phyloP scores from a whole-genome alignment of 495 filamentous ascomycete genomes.

The Penicillium crystallinum region DNA sequence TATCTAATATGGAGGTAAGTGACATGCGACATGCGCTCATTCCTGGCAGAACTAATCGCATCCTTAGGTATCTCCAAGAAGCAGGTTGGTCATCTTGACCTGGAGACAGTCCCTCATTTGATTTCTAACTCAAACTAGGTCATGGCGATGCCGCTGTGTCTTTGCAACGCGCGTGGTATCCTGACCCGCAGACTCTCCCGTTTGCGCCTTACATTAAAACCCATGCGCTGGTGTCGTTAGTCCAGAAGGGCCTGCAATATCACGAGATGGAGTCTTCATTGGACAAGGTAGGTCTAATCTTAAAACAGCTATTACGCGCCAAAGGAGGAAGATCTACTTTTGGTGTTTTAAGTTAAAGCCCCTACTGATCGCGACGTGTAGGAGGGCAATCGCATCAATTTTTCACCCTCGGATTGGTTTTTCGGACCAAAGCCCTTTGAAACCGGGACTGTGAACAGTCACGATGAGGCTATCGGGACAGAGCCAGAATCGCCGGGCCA shows the following conservation, averaged over 20 bases:
- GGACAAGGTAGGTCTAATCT: conserved; percentile 47
- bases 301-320: not conserved
- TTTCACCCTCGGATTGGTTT: conserved; percentile 41
- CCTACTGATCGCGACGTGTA: conserved; percentile 20
- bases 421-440: conserved; percentile 48
- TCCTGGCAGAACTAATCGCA: conserved; percentile 25
- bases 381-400: conserved; percentile 39
- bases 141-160: conserved; percentile 68
- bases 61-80: conserved; percentile 76
- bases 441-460: conserved; percentile 24
- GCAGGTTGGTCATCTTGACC: conserved; percentile 59
- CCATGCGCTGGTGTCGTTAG: conserved; percentile 66
- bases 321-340: not conserved
- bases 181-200: conserved; percentile 65
- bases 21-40: conserved; percentile 1
- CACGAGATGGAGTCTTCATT: conserved; percentile 61
- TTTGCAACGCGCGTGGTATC: conserved; percentile 77
- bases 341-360: not conserved
- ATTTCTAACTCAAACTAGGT: conserved; percentile 27
- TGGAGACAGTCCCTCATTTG: conserved; percentile 6
- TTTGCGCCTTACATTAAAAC: conserved; percentile 72
- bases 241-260: conserved; percentile 75
- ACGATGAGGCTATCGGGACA: conserved; percentile 23
- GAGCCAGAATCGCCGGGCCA: conserved; percentile 34
- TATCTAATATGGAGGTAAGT: conserved; percentile 97